Evolutionary conservation across 129 eudicot species (phyloP).

Genomic region (Centaurea solstitialis): DNA sequence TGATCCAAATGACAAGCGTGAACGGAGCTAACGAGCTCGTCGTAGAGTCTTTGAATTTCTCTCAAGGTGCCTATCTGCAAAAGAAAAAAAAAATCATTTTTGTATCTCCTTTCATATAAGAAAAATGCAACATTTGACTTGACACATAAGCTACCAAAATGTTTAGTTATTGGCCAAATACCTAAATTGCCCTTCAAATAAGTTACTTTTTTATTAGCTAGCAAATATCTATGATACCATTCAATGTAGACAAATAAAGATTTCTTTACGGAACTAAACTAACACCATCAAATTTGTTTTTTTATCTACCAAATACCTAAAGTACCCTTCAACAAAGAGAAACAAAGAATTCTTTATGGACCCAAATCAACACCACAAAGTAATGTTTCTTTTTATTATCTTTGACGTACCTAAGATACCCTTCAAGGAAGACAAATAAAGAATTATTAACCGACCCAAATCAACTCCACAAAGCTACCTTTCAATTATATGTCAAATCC

Average conservation of each 20-base stretch:
- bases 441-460: background rate
- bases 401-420: background rate
- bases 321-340: background rate
- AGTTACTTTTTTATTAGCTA: too few species aligned
- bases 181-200: too few species aligned
- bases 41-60: conserved; percentile 88
- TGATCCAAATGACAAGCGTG: conserved; percentile 77
- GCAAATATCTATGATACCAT: too few species aligned
- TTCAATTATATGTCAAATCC: background rate
- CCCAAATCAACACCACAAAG: background rate
- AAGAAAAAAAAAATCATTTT: background rate
- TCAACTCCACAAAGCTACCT: background rate
- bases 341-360: background rate
- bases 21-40: conserved; percentile 70
- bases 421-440: background rate
- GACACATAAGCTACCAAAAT: background rate
- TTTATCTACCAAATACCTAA: background rate
- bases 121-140: conserved; percentile 3
- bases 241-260: too few species aligned
- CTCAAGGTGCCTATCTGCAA: conserved; percentile 73
- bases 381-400: background rate
- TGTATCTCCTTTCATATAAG: background rate
- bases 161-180: background rate
- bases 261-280: too few species aligned
- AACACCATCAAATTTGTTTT: too few species aligned